Evolutionary conservation across 2,329 filamentous ascomycete species (phyloP), one percentile per base, ranked within the genome.

Genomic region (Pseudomassariella vexata): DNA sequence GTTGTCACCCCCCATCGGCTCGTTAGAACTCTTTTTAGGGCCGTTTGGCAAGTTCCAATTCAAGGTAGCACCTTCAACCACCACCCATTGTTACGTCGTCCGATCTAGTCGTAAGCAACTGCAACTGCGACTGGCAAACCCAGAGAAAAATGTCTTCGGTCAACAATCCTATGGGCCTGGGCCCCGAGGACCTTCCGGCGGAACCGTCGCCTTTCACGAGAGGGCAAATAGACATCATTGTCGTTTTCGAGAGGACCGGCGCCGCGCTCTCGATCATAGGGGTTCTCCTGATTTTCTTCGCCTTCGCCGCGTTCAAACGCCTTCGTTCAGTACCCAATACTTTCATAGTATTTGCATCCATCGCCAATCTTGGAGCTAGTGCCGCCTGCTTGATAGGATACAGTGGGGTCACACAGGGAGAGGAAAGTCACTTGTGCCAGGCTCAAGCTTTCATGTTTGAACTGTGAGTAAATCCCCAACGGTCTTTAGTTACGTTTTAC

Each of bases 371-470:
- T 5, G 73, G 73, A 3, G 73, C 74, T 9, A 74, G 73, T 42
- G 59, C 70, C 25, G 85, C 80, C 9, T 86, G 82, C 28, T 62
- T 87, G 17, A 85, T 89, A 28, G 82, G 80, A 5, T 73, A 76
- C 34, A 72, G 76, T 11, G 82, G 80, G 2, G 65, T 88, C 24
- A 48, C 58, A 2, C 59, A 59, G 21, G 77, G 77, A 2, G 57
- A 63, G 14, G 53, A 59, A 1, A 76, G 72, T 19, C 49, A 69
- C 2, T 57, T 89, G 5, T 92, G 76, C 44, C 72, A 75, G 46
- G 60, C 66, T 0, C 74, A 78, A 49, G 70, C 70, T 6, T 77
- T 79, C 45, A 46, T 78, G 34, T 68, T 86, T 44, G 76, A 85
- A 52, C 79, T 85, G 61, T 85, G 69, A 55, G 82, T 60, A 27